These are phyloP conservation scores for Eucalyptus camaldulensis DNA, from an alignment of 345 rosid species.

Conservation along the genomic window DNA sequence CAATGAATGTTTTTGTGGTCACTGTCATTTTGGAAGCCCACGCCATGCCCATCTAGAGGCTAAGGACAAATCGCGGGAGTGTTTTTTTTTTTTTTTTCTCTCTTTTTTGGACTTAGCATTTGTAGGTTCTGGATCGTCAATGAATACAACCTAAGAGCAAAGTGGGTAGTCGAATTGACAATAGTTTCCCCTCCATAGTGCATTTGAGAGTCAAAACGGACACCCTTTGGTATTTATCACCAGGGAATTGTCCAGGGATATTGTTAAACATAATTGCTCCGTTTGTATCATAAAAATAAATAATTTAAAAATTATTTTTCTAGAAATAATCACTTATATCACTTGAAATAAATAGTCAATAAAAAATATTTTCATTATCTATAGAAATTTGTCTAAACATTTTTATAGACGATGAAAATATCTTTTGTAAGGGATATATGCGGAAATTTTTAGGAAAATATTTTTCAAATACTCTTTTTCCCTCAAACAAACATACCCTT, in stretches of 20 bases:
- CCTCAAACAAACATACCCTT: neutral
- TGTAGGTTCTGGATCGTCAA: neutral
- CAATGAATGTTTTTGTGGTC: neutral
- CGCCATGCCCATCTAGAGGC: neutral
- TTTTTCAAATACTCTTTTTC: too few species aligned
- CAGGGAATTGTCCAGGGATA: neutral
- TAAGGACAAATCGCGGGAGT: neutral
- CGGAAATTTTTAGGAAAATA: rapidly evolving
- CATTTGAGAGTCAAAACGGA: neutral
- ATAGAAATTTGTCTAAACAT: neutral
- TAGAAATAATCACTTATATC: neutral
- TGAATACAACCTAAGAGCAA: neutral
- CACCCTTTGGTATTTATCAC: neutral
- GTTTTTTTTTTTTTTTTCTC: neutral
- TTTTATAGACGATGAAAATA: neutral
- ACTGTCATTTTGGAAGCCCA: neutral
- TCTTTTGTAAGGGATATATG: too few species aligned
- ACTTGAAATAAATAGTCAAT: neutral
- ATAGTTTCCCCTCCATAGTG: neutral
- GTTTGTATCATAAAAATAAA: neutral
- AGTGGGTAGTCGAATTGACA: neutral
- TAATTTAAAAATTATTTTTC: neutral
- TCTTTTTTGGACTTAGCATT: neutral
- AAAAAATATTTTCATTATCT: neutral
- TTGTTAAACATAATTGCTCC: neutral